Percentiles rank a stretch among this genome's conserved stretches.
phyloP scores from a whole-genome alignment of 768 basidiomycete species.

The Agaricus subrufescens region DNA sequence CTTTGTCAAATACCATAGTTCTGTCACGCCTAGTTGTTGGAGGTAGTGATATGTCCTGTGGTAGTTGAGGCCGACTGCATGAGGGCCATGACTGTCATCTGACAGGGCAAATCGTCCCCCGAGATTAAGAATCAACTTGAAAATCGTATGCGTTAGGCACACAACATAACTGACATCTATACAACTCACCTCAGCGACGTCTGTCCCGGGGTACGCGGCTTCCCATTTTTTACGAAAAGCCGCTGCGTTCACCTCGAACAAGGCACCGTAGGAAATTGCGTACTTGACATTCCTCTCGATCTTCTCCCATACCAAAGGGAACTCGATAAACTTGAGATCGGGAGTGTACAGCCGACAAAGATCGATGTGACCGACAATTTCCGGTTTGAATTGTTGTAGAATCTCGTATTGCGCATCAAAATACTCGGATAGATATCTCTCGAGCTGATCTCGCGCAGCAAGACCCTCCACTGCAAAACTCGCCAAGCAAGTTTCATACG shows the following conservation, averaged over 20 bases:
- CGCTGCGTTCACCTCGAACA: constrained; percentile 92
- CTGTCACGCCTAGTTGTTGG: constrained; percentile 47
- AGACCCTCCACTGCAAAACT: constrained; percentile 26
- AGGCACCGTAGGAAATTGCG: constrained; percentile 76
- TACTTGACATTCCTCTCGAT: constrained; percentile 71
- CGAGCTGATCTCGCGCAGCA: constrained; percentile 28
- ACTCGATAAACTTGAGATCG: constrained; percentile 45
- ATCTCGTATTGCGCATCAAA: constrained; percentile 83
- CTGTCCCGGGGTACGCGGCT: constrained; percentile 76
- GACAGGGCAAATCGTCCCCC: constrained; percentile 82
- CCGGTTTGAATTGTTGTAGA: constrained; percentile 68
- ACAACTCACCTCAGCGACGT: constrained; percentile 61
- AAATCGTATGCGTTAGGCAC: neutral
- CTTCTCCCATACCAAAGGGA: constrained; percentile 55
- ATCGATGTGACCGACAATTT: constrained; percentile 92
- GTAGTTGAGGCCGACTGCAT: constrained; percentile 87
- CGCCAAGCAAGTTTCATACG: constrained; percentile 59
- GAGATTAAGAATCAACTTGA: constrained; percentile 62
- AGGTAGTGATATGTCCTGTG: constrained; percentile 61
- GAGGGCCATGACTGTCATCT: constrained; percentile 93
- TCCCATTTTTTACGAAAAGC: constrained; percentile 91
- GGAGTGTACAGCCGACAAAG: constrained; percentile 86
- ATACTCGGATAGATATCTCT: constrained; percentile 59
- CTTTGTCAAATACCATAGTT: constrained; percentile 59
- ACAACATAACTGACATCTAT: neutral